A percentile compares a stretch with the other conserved stretches of the same genome.
phyloP scores from a whole-genome alignment of 2,329 filamentous ascomycete species.

The Sporothrix curviconia region DNA sequence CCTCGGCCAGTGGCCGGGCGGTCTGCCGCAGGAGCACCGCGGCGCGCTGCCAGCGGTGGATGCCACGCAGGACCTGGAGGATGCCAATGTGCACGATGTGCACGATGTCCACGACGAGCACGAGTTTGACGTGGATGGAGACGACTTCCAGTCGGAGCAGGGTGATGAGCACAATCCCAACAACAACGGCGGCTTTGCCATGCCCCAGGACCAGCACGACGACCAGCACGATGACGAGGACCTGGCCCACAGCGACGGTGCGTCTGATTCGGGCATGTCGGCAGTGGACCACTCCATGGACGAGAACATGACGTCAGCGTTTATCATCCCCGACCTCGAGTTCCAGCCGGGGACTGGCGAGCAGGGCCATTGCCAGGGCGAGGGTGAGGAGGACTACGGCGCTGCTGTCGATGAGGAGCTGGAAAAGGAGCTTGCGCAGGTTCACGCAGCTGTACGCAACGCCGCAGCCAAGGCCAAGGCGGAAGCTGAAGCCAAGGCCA shows the following conservation, averaged over 20 bases:
- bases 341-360: slow-evolving; percentile 11
- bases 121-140: slow-evolving; percentile 7
- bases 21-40: slow-evolving; percentile 7
- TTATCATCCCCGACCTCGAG: slow-evolving; percentile 22
- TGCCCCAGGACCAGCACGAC: too few relatives aligned
- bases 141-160: slow-evolving; percentile 10
- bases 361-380: too few relatives aligned
- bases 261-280: slow-evolving; percentile 7
- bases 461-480: background rate
- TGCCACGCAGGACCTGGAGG: background rate
- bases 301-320: slow-evolving; percentile 23
- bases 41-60: background rate
- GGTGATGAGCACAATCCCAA: background rate
- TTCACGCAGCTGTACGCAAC: background rate
- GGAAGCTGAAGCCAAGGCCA: too few relatives aligned
- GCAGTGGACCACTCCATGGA: slow-evolving; percentile 16
- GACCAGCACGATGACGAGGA: background rate
- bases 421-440: slow-evolving; percentile 5
- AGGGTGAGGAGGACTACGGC: background rate
- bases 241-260: slow-evolving; percentile 1
- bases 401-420: background rate
- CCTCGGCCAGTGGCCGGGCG: slow-evolving; percentile 13
- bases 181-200: background rate
- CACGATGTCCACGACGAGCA: background rate
- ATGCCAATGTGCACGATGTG: too few relatives aligned